These are phyloP conservation scores for Tuber borchii DNA, from an alignment of 495 filamentous ascomycete species.

Conservation along the genomic window DNA sequence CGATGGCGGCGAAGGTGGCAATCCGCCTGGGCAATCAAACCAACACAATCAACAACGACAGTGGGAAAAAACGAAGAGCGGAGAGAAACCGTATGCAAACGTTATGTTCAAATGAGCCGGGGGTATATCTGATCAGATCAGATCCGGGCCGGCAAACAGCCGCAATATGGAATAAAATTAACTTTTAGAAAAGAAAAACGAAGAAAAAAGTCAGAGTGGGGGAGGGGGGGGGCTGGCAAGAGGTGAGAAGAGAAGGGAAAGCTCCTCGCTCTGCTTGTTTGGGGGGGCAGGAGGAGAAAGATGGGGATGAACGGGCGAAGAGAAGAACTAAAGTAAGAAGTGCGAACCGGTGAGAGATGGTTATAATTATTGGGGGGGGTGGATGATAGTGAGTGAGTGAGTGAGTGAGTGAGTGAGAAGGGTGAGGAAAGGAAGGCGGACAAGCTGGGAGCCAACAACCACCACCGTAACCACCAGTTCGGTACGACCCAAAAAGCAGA, in stretches of 20 bases:
- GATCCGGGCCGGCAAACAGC: background rate
- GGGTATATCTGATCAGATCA: slow-evolving; percentile 32
- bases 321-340: slow-evolving; percentile 41
- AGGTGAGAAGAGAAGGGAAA: background rate
- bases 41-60: slow-evolving; percentile 14
- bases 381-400: slow-evolving; percentile 8
- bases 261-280: background rate
- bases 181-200: slow-evolving; percentile 4
- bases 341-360: slow-evolving; percentile 33
- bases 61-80: slow-evolving; percentile 28
- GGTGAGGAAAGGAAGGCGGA: slow-evolving; percentile 4
- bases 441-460: slow-evolving; percentile 6
- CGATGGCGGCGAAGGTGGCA: slow-evolving; percentile 5
- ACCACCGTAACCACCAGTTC: background rate
- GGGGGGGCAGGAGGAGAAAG: background rate
- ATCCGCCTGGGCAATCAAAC: background rate
- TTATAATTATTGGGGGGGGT: slow-evolving; percentile 21
- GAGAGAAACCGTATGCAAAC: slow-evolving; percentile 26
- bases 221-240: background rate
- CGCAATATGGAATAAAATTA: background rate
- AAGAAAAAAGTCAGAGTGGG: background rate
- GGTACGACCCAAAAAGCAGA: background rate
- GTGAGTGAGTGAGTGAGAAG: background rate
- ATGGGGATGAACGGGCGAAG: slow-evolving; percentile 41
- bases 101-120: slow-evolving; percentile 28